Conservation (phyloP, 2,329 filamentous ascomycete genomes). For the Macroventuria anomochaeta region DNA sequence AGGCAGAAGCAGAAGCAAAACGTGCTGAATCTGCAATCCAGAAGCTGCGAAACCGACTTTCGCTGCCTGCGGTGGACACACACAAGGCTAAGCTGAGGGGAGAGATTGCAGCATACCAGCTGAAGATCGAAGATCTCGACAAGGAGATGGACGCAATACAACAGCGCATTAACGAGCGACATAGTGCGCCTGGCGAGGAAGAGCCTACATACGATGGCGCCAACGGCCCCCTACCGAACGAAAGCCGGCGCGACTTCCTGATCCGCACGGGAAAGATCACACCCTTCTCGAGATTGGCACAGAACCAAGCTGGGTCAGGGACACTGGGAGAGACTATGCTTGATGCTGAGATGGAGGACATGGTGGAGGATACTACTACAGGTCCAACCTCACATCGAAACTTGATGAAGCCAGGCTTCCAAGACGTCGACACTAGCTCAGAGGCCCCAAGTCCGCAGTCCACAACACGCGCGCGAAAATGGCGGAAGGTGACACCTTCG, state of each 20-base stretch:
- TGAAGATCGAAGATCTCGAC: constrained; percentile 68
- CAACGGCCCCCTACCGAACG: constrained; percentile 72
- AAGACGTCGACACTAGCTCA: constrained; percentile 37
- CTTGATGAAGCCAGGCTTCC: constrained; percentile 57
- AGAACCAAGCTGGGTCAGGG: constrained; percentile 68
- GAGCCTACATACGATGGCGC: constrained; percentile 54
- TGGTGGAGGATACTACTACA: constrained; percentile 54
- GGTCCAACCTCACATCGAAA: constrained; percentile 56
- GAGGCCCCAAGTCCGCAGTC: constrained; percentile 41
- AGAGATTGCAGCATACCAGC: constrained; percentile 70
- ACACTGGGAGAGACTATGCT: constrained; percentile 78
- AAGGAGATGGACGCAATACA: constrained; percentile 82
- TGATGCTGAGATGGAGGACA: constrained; percentile 77
- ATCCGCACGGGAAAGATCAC: constrained; percentile 98
- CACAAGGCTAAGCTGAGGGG: constrained; percentile 65
- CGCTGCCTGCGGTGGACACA: constrained; percentile 60
- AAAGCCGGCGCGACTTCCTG: constrained; percentile 85
- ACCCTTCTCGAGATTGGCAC: constrained; percentile 82
- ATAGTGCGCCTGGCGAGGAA: constrained; percentile 60
- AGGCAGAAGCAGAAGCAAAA: constrained; percentile 57
- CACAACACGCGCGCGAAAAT: constrained; percentile 47
- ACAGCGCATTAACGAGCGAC: constrained; percentile 77
- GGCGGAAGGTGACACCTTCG: constrained; percentile 38
- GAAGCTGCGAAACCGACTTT: constrained; percentile 63
- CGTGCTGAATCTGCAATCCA: constrained; percentile 71